phyloP scores from a whole-genome alignment of 2,329 filamentous ascomycete species.

The Fusarium incarnatum region DNA sequence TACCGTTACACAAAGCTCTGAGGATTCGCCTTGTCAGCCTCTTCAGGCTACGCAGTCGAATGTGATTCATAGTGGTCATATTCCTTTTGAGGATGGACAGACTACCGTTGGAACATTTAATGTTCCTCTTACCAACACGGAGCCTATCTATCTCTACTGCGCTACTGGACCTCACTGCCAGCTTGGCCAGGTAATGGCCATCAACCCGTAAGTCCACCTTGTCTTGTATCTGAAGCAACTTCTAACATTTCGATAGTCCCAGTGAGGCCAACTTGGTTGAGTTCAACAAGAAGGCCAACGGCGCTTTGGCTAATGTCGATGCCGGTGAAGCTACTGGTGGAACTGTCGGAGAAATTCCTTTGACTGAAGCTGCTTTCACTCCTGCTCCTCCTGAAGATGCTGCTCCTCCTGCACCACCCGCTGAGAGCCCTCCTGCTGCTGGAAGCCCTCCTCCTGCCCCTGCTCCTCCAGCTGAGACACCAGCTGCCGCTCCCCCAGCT shows the following conservation, averaged over 20 bases:
- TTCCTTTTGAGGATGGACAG: slow-evolving; percentile 53
- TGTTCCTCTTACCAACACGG: slow-evolving; percentile 57
- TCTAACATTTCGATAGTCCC: slow-evolving; percentile 9
- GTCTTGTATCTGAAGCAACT: background rate
- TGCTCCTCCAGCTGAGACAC: background rate
- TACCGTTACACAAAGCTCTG: slow-evolving; percentile 56
- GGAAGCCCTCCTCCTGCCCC: background rate
- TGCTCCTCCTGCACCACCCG: slow-evolving; percentile 15
- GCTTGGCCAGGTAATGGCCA: slow-evolving; percentile 62
- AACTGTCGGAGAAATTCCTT: slow-evolving; percentile 36
- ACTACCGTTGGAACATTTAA: slow-evolving; percentile 59
- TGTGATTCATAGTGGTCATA: slow-evolving; percentile 56
- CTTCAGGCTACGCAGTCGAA: slow-evolving; percentile 49
- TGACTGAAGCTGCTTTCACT: slow-evolving; percentile 38
- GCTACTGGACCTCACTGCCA: slow-evolving; percentile 62
- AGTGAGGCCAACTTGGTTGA: slow-evolving; percentile 35
- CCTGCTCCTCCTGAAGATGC: slow-evolving; percentile 32
- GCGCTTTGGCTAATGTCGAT: slow-evolving; percentile 39
- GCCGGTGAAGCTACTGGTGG: slow-evolving; percentile 35
- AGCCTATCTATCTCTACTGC: slow-evolving; percentile 64
- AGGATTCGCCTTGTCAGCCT: slow-evolving; percentile 53
- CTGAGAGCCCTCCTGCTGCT: background rate
- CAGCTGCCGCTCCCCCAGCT: background rate
- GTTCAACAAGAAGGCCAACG: slow-evolving; percentile 34
- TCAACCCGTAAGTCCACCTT: slow-evolving; percentile 57